Base-by-base conservation (phyloP, 202 grass and related monocot genomes). In the Carex arenaria region DNA sequence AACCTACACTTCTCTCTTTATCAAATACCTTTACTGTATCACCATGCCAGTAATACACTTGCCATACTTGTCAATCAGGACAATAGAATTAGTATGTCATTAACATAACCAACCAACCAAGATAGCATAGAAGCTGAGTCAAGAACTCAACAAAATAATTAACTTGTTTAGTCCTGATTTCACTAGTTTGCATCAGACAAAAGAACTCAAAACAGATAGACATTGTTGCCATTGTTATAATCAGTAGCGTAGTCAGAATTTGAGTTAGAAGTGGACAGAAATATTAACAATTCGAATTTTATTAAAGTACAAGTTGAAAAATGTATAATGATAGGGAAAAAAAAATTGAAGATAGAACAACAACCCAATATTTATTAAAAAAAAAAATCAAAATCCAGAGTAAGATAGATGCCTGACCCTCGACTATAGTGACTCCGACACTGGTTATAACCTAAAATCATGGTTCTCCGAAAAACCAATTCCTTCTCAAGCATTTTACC, bases 11-110 rank as follows among this genome's bases (percentile, higher is more conserved):
- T 45, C 1, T 45, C 42, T 45, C 8, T 28, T 64, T 64, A 64
- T 80, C 14, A 61, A 89, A 88, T 1, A 85, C 56, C 22, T 87
- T 67, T 82, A 84, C 67, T 61, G 79, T 85, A 64, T 66, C 64
- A 61, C 49, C 45, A 52, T 64, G 74, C 52, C 73, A 72, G 60
- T 80, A 32, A 91, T 88, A 10, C 10, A 89, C 80, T 94, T 89
- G n/a, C 85, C 85, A 51, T 89, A 92, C 86, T 90, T 88, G 85
- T 92, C 92, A 73, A 92, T 73, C 31, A 94, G 84, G 6, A 87
- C 69, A 56, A 74, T 85, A 1, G 52, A 67, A 74, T 53, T 43
- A 80, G 74, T 43, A 84, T 65, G 53, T 80, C 26, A 7, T 30
- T 36, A 42, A 80, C 38, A 28, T 47, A 45, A 40, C 54, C 72